Conservation (phyloP, 1,284 basidiomycete genomes). For the Lignosus rhinocerotis region DNA sequence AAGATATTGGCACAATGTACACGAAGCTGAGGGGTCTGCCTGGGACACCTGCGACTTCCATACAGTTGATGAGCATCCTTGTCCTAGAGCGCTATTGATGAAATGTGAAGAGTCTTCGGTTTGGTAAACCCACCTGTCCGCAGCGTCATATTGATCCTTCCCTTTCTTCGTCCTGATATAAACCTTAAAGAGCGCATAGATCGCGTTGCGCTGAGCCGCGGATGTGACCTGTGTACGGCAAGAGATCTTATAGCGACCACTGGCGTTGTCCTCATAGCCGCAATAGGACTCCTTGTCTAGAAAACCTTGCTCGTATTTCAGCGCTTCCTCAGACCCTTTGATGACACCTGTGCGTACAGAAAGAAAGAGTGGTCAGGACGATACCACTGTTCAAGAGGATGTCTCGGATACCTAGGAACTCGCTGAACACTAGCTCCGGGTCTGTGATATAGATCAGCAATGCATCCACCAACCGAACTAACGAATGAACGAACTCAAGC, state of each 20-base stretch:
- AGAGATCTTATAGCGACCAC: not conserved
- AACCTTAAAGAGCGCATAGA: slow-evolving; percentile 4
- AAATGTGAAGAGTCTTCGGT: not conserved
- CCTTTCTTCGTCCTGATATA: not conserved
- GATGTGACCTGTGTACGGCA: slow-evolving; percentile 54
- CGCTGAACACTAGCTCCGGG: slow-evolving; percentile 62
- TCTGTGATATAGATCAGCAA: slow-evolving; percentile 38
- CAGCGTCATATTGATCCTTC: slow-evolving; percentile 47
- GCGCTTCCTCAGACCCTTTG: slow-evolving; percentile 59
- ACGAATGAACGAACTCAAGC: slow-evolving; percentile 43
- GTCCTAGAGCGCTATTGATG: not conserved
- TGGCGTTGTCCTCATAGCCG: slow-evolving; percentile 36
- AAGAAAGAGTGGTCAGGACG: not conserved
- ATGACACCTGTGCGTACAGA: slow-evolving; percentile 52
- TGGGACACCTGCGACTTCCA: not conserved
- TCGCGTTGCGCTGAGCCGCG: not conserved
- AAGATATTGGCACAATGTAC: slow-evolving; percentile 35
- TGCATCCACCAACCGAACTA: not conserved
- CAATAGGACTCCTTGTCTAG: slow-evolving; percentile 49
- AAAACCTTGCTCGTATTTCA: slow-evolving; percentile 36
- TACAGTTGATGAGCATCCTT: not conserved
- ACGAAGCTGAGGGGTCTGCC: slow-evolving; percentile 47
- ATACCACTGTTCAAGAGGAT: not conserved
- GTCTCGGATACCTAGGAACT: slow-evolving; percentile 54
- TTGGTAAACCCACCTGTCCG: slow-evolving; percentile 48